phyloP scores from a whole-genome alignment of 2,329 filamentous ascomycete species.

The Scedosporium dehoogii region DNA sequence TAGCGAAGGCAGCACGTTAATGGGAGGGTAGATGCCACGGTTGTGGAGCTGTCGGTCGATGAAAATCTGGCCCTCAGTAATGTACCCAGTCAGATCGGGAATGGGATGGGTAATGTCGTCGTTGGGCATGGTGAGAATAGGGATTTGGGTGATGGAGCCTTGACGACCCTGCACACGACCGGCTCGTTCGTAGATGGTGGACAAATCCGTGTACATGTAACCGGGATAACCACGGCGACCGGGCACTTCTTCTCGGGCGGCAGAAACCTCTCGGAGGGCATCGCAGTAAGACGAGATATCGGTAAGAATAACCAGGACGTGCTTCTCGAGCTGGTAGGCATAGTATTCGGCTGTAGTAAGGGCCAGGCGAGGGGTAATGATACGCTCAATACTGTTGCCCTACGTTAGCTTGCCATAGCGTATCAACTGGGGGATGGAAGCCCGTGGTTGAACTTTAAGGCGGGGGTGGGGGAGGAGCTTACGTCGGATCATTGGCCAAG shows the following conservation, averaged over 20 bases:
- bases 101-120: constrained; percentile 99
- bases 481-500: constrained; percentile 98
- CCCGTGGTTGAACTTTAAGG: no score
- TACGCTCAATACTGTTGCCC: constrained; percentile 78
- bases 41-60: constrained; percentile 89
- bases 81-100: constrained; percentile 96
- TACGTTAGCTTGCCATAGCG: background rate
- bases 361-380: constrained; percentile 96
- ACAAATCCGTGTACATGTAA: constrained; percentile 99
- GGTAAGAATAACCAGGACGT: constrained; percentile 96
- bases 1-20: constrained; percentile 95
- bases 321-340: constrained; percentile 99
- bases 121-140: constrained; percentile 99
- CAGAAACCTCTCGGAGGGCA: constrained; percentile 95
- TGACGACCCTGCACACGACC: constrained; percentile 95
- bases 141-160: constrained; percentile 97
- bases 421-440: background rate
- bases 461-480: background rate
- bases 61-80: constrained; percentile 98
- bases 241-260: constrained; percentile 95
- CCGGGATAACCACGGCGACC: constrained; percentile 98
- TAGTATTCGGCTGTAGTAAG: constrained; percentile 99
- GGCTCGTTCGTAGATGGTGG: constrained; percentile 98
- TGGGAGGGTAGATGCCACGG: constrained; percentile 96
- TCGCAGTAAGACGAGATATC: constrained; percentile 98